Evolutionary conservation across 164 flowering plant species (phyloP).

Genomic region (Hamamelis virginiana): DNA sequence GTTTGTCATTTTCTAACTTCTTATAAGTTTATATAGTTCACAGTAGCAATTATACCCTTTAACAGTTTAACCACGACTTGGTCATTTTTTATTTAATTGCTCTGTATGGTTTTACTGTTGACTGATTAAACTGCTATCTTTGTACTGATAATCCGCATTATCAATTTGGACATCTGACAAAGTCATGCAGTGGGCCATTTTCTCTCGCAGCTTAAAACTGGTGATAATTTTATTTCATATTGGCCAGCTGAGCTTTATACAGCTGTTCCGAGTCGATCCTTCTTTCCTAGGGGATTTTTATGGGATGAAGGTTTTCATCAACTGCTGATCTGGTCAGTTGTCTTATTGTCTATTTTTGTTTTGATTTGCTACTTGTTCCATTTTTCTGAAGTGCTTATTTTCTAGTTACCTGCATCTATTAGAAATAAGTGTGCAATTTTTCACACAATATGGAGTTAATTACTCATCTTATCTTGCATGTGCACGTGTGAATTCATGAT

Average conservation of each 20-base stretch:
- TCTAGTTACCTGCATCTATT: background rate
- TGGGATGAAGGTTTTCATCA: conserved; percentile 99
- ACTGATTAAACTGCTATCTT: background rate
- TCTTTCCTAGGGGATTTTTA: conserved; percentile 95
- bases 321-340: conserved; percentile 86
- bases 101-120: no score
- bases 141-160: background rate
- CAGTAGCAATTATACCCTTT: no score
- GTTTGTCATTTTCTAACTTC: no score
- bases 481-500: background rate
- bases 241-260: conserved; percentile 98
- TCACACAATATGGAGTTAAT: background rate
- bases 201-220: conserved; percentile 53
- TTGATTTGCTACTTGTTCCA: conserved; percentile 1
- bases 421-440: background rate
- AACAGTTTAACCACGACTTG: background rate
- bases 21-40: no score
- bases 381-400: background rate
- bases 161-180: conserved; percentile 13
- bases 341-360: background rate
- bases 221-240: conserved; percentile 55
- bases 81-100: background rate
- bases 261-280: conserved; percentile 94
- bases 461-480: conserved; percentile 1
- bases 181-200: conserved; percentile 22